These are phyloP conservation scores for Populus hybrid DNA, from an alignment of 441 rosid species.

Conservation along the genomic window DNA sequence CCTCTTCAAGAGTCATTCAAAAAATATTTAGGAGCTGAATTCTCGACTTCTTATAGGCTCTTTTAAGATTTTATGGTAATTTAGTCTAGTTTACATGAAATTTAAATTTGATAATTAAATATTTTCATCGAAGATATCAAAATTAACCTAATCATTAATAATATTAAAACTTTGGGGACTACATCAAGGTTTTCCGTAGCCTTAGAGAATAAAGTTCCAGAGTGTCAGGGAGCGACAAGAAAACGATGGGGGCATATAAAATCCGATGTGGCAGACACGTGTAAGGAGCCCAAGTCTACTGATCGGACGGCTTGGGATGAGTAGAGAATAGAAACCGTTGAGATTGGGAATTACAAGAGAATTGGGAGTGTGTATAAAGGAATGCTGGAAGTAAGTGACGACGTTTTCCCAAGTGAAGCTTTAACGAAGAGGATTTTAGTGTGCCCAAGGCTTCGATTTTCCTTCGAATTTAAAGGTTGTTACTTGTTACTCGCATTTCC, in stretches of 20 bases:
- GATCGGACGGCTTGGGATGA: conserved; percentile 29
- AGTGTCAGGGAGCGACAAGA: neutral
- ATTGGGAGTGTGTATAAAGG: conserved; percentile 4
- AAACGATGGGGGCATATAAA: neutral
- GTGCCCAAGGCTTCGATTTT: conserved; percentile 43
- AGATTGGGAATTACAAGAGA: conserved; percentile 22
- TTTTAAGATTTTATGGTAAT: no score
- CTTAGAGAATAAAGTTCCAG: neutral
- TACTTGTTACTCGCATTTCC: neutral
- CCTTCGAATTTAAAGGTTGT: conserved; percentile 22
- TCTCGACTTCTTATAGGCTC: no score
- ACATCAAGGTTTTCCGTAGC: no score
- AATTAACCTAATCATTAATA: no score
- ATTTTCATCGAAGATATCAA: no score
- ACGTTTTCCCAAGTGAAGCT: conserved; percentile 24
- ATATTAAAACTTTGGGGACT: no score
- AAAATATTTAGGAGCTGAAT: no score
- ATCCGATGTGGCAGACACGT: conserved; percentile 11
- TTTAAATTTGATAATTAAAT: no score
- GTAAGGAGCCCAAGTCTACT: neutral
- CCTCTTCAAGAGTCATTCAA: no score
- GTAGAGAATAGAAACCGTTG: conserved; percentile 1
- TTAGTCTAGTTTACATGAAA: no score
- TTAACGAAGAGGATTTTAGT: conserved; percentile 33
- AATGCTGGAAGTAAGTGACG: conserved; percentile 11